Evolutionary conservation across 805 yeast genomes (phyloP).

Genomic region (Yarrowia sp.): DNA sequence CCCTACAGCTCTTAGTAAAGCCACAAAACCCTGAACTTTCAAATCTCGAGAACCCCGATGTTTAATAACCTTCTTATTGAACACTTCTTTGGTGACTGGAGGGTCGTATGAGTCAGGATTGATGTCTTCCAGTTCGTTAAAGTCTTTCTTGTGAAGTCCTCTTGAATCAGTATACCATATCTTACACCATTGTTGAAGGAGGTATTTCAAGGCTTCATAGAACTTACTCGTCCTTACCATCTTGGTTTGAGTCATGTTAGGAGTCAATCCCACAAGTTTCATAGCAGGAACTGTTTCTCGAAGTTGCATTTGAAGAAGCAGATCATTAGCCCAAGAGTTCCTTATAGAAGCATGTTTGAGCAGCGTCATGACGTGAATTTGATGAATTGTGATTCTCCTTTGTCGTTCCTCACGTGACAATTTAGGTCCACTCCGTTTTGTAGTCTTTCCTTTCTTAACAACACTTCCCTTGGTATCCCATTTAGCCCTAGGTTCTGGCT

Average conservation of each 20-base stretch:
- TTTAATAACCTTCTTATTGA: slow-evolving; percentile 44
- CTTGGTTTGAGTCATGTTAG: slow-evolving; percentile 45
- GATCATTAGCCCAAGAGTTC: slow-evolving; percentile 70
- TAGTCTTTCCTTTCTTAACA: slow-evolving; percentile 4
- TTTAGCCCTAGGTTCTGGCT: neutral
- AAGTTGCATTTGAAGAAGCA: slow-evolving; percentile 44
- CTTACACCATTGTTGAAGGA: slow-evolving; percentile 61
- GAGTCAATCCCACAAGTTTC: slow-evolving; percentile 49
- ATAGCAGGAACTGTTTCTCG: slow-evolving; percentile 49
- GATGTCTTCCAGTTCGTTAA: slow-evolving; percentile 48
- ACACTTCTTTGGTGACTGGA: slow-evolving; percentile 38
- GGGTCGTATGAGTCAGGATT: slow-evolving; percentile 16
- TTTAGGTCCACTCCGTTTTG: neutral
- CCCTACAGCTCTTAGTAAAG: slow-evolving; percentile 66
- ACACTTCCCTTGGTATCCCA: slow-evolving; percentile 8
- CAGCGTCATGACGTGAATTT: slow-evolving; percentile 56
- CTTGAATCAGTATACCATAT: slow-evolving; percentile 50
- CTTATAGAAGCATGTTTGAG: slow-evolving; percentile 64
- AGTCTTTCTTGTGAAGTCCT: slow-evolving; percentile 44
- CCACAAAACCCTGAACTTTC: slow-evolving; percentile 84
- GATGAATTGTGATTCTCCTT: slow-evolving; percentile 56
- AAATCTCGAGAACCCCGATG: slow-evolving; percentile 72
- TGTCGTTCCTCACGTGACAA: slow-evolving; percentile 52
- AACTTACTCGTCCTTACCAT: slow-evolving; percentile 62
- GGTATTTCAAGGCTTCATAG: slow-evolving; percentile 69